Evolutionary conservation across 2,329 filamentous ascomycete species (phyloP).

Genomic region (Lasiodiplodia sp.): DNA sequence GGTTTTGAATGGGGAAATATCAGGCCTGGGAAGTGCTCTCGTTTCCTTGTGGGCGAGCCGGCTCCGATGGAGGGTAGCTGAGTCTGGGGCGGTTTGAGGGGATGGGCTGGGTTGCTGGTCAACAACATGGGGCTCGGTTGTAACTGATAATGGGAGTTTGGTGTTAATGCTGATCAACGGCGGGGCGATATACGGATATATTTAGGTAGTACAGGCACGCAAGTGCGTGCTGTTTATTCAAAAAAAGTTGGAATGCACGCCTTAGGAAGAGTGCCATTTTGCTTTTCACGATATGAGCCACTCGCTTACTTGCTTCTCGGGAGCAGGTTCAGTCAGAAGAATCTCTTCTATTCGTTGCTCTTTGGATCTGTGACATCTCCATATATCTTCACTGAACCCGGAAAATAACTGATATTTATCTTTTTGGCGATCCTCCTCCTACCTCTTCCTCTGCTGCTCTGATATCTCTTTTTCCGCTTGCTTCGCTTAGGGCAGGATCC

Average conservation of each 20-base stretch:
- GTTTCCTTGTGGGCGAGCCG: too few species aligned
- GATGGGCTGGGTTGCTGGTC: neutral
- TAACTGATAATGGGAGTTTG: neutral
- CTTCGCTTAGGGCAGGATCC: conserved; percentile 53
- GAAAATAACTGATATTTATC: neutral
- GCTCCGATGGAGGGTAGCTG: too few species aligned
- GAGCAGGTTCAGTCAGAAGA: neutral
- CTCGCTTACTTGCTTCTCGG: neutral
- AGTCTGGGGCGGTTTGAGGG: too few species aligned
- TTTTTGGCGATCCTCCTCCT: neutral
- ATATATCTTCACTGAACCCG: neutral
- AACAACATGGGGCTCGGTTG: neutral
- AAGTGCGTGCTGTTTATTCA: neutral
- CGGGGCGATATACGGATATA: neutral
- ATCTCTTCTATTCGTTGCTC: neutral
- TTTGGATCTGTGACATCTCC: neutral
- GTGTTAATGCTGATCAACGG: neutral
- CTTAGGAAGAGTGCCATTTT: neutral
- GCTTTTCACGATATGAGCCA: neutral
- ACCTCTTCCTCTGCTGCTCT: neutral
- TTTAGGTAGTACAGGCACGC: neutral
- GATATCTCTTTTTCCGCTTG: neutral
- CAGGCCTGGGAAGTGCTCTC: too few species aligned
- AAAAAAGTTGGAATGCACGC: neutral
- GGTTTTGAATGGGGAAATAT: conserved; percentile 47